Evolutionary conservation across 2,329 filamentous ascomycete genomes (phyloP).

Genomic region (Apiospora arundinis): DNA sequence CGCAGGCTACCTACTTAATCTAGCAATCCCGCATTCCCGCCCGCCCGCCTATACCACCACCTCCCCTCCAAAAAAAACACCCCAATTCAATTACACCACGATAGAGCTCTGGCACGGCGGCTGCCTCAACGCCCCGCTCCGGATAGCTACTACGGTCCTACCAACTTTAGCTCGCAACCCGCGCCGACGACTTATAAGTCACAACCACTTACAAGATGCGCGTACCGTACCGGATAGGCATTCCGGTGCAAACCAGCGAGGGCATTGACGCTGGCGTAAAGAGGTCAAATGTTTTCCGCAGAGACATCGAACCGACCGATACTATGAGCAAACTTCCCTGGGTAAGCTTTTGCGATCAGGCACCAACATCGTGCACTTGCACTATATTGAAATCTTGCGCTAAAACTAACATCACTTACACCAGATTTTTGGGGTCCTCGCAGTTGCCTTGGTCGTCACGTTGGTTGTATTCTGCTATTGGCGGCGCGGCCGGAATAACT

Average conservation of each 20-base stretch:
- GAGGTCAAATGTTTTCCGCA: not conserved
- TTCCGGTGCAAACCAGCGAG: constrained; percentile 2
- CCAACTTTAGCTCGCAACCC: not conserved
- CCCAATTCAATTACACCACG: not conserved
- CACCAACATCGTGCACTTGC: not conserved
- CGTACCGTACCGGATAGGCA: constrained; percentile 18
- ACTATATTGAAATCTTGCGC: not conserved
- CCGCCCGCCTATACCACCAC: not conserved
- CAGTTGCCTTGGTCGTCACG: not conserved
- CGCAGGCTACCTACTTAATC: not conserved
- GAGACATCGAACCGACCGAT: not conserved
- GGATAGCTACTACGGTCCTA: constrained; percentile 4
- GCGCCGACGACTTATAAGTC: not conserved
- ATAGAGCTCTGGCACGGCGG: constrained; percentile 1
- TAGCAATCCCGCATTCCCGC: not conserved
- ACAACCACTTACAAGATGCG: constrained; percentile 18
- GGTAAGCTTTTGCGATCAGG: not conserved
- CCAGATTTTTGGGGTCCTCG: not conserved
- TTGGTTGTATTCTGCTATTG: not conserved
- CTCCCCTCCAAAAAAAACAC: not conserved
- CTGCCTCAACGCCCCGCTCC: not conserved
- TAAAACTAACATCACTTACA: not conserved
- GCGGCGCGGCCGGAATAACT: not conserved
- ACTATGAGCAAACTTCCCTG: not conserved
- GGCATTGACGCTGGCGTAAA: not conserved